Percentiles rank a stretch among this genome's conserved stretches.
Evolutionary conservation across 2,329 filamentous ascomycete species (phyloP).

Genomic region (Rutstroemia sp.): DNA sequence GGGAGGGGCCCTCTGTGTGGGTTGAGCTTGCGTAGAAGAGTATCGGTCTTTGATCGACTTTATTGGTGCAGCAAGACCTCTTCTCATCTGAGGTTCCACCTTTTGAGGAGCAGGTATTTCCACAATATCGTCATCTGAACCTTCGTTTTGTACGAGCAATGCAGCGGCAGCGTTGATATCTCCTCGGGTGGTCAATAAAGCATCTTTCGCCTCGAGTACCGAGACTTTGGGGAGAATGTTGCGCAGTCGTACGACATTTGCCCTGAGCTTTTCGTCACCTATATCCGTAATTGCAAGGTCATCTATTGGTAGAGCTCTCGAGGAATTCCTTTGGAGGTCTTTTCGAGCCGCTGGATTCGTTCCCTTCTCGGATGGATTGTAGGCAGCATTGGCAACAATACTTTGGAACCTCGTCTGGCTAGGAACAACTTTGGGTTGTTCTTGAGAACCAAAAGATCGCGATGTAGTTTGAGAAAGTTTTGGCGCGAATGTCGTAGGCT

Average conservation of each 20-base stretch:
- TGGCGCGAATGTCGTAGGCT: conserved; percentile 46
- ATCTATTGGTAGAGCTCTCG: conserved; percentile 38
- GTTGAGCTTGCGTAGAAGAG: conserved; percentile 37
- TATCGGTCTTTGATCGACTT: conserved; percentile 53
- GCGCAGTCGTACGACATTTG: conserved; percentile 45
- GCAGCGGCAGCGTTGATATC: conserved; percentile 48
- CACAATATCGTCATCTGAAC: conserved; percentile 30
- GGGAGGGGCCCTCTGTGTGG: conserved; percentile 17
- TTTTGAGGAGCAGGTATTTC: conserved; percentile 19
- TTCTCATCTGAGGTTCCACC: conserved; percentile 42
- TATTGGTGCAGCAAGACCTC: conserved; percentile 45
- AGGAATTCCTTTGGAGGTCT: conserved; percentile 30
- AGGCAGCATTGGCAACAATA: conserved; percentile 19
- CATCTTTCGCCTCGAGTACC: conserved; percentile 40
- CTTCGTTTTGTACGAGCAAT: conserved; percentile 30
- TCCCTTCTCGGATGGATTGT: conserved; percentile 11
- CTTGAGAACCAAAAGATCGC: conserved; percentile 27
- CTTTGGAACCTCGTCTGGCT: conserved; percentile 35
- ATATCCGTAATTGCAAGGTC: conserved; percentile 43
- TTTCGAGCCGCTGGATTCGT: not conserved
- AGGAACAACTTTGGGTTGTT: conserved; percentile 29
- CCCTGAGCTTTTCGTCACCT: conserved; percentile 38
- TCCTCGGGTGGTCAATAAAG: conserved; percentile 41
- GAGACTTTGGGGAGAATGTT: conserved; percentile 39
- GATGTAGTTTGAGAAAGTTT: conserved; percentile 31